These are phyloP conservation scores for Aspergillus terreus DNA, from an alignment of 2,329 filamentous ascomycete species.

Conservation along the genomic window DNA sequence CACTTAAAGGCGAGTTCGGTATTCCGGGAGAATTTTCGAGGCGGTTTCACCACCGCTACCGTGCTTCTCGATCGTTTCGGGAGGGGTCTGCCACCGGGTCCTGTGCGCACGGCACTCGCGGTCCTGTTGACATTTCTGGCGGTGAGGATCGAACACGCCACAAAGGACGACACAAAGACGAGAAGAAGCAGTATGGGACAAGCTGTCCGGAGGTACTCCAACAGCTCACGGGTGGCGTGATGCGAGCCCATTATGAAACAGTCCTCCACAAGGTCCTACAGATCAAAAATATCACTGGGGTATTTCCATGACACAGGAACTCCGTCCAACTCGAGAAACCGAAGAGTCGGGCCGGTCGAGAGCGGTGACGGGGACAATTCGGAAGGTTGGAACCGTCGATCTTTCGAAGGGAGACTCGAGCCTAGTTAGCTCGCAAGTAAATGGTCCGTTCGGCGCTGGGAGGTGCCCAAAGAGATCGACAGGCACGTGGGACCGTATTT, in stretches of 20 bases:
- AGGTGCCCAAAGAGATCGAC: constrained; percentile 12
- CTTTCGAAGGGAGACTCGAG: constrained; percentile 5
- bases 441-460: neutral
- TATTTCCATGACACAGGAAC: constrained; percentile 33
- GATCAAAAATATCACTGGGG: constrained; percentile 18
- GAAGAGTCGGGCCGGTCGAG: constrained; percentile 1
- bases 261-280: constrained; percentile 19
- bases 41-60: constrained; percentile 47
- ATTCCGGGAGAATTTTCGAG: constrained; percentile 59
- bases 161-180: constrained; percentile 62
- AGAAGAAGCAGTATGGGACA: constrained; percentile 63
- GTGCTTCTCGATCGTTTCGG: constrained; percentile 59
- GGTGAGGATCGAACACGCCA: constrained; percentile 56
- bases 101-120: constrained; percentile 53
- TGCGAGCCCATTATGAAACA: constrained; percentile 32
- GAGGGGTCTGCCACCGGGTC: constrained; percentile 85
- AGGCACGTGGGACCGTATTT: constrained; percentile 12
- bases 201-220: constrained; percentile 52
- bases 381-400: constrained; percentile 6
- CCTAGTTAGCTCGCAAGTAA: neutral
- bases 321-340: constrained; percentile 6
- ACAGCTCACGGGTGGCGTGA: constrained; percentile 40
- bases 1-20: constrained; percentile 72
- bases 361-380: constrained; percentile 1
- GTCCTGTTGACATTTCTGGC: constrained; percentile 47